Conservation (phyloP, 1,139 yeast genomes). For the Ogataea hybrid region DNA sequence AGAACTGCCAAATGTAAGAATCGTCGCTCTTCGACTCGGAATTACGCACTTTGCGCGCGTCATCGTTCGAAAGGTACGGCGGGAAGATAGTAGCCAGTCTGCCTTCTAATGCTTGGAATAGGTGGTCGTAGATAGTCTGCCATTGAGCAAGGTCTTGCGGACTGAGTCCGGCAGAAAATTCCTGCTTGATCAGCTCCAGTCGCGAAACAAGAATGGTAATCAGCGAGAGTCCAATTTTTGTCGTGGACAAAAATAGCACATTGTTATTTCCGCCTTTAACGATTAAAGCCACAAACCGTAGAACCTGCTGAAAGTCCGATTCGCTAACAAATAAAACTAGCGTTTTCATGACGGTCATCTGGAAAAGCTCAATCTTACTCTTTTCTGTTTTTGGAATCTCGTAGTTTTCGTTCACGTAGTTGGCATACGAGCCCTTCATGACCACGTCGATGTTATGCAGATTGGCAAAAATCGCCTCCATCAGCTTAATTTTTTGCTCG, state of each 20-base stretch:
- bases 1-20: constrained; percentile 93
- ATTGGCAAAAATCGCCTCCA: constrained; percentile 79
- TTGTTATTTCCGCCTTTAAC: constrained; percentile 55
- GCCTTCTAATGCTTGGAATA: constrained; percentile 79
- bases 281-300: constrained; percentile 74
- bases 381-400: constrained; percentile 54
- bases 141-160: constrained; percentile 56
- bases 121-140: constrained; percentile 78
- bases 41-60: constrained; percentile 21
- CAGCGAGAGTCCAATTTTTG: constrained; percentile 83
- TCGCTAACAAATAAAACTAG: constrained; percentile 84
- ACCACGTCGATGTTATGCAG: constrained; percentile 80
- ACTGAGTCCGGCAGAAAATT: constrained; percentile 47
- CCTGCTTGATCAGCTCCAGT: constrained; percentile 91
- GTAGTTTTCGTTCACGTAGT: constrained; percentile 41
- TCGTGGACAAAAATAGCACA: constrained; percentile 71
- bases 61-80: constrained; percentile 46
- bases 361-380: constrained; percentile 76
- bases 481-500: constrained; percentile 75
- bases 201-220: constrained; percentile 87
- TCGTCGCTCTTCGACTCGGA: constrained; percentile 52
- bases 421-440: constrained; percentile 73
- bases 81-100: constrained; percentile 83
- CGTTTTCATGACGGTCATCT: constrained; percentile 79
- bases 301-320: constrained; percentile 76